phyloP scores from a whole-genome alignment of 1,284 basidiomycete genomes.

The Trametes versicolor region DNA sequence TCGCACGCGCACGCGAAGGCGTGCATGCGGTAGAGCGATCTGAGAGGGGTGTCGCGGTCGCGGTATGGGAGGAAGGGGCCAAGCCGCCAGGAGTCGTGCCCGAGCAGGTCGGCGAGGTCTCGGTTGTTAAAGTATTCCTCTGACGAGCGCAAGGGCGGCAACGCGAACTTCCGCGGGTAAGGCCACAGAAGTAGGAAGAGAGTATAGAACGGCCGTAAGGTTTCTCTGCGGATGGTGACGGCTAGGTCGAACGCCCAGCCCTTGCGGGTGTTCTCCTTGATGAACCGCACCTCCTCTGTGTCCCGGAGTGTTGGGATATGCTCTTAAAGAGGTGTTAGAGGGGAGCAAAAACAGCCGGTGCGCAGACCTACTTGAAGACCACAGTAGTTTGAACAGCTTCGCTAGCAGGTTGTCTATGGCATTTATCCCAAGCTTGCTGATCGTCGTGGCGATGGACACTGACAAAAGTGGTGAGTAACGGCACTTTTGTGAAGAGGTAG shows the following conservation, averaged over 20 bases:
- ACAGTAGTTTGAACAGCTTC: no score
- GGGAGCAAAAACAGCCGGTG: not conserved
- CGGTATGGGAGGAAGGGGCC: not conserved
- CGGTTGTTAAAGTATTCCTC: not conserved
- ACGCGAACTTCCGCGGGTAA: not conserved
- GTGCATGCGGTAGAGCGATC: not conserved
- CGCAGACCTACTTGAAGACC: not conserved
- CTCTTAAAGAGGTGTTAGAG: not conserved
- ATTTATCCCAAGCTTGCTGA: no score
- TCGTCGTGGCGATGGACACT: no score
- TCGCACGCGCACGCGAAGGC: not conserved
- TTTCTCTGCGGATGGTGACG: not conserved
- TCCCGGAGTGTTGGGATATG: not conserved
- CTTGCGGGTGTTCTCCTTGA: not conserved
- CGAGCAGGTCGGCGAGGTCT: not conserved
- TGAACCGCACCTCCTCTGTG: not conserved
- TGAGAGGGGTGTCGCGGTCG: not conserved
- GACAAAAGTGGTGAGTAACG: no score
- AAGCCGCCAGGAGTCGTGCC: not conserved
- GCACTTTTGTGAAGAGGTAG: no score
- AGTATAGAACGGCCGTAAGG: not conserved
- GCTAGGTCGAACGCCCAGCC: not conserved
- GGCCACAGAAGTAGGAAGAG: not conserved
- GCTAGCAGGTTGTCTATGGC: no score
- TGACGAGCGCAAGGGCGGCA: not conserved